A percentile compares a stretch with the other conserved stretches of the same genome.
phyloP scores from a whole-genome alignment of 768 basidiomycete genomes.

The Boletus sp. region DNA sequence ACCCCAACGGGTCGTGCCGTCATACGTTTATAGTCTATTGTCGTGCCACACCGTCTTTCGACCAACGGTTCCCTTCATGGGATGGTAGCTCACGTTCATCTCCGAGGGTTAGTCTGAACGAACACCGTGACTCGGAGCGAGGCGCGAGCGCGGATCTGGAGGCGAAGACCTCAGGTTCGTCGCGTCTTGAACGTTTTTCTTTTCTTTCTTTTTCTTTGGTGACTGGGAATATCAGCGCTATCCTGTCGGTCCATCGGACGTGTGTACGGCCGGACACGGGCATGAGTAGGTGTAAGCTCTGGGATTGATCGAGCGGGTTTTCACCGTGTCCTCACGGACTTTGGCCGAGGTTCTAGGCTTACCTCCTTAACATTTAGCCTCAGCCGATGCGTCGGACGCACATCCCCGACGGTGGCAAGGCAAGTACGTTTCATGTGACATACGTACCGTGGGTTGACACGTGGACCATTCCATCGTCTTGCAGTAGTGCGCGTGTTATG shows the following conservation, averaged over 20 bases:
- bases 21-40: neutral
- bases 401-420: neutral
- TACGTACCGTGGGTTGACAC: neutral
- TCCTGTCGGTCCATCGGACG: neutral
- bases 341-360: neutral
- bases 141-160: neutral
- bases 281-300: neutral
- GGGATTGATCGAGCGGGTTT: too few species aligned
- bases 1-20: neutral
- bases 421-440: slow-evolving; percentile 2
- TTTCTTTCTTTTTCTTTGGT: neutral
- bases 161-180: neutral
- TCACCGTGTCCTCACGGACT: neutral
- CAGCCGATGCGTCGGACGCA: slow-evolving; percentile 5
- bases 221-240: neutral
- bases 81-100: slow-evolving; percentile 10
- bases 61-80: neutral
- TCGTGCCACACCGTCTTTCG: neutral
- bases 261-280: neutral
- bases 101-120: slow-evolving; percentile 8
- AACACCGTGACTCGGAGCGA: neutral
- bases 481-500: neutral
- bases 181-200: neutral
- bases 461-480: neutral
- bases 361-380: neutral